phyloP scores from a whole-genome alignment of 192 early-diverging fungal species.

The Fimicolochytrium jonesii region DNA sequence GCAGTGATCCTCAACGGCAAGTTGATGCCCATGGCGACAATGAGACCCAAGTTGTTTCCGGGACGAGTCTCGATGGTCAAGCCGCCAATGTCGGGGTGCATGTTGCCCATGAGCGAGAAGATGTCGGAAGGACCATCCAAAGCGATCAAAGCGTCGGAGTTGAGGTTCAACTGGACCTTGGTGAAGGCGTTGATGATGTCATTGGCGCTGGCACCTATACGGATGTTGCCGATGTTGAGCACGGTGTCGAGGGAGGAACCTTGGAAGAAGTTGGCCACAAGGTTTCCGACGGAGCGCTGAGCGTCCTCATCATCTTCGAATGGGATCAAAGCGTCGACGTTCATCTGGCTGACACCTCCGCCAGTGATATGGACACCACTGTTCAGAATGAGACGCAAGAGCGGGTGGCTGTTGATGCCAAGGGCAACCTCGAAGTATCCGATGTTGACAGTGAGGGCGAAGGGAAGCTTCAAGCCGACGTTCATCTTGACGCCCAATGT shows the following conservation, averaged over 20 bases:
- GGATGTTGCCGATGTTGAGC: slow-evolving; percentile 1
- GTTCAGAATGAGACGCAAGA: slow-evolving; percentile 12
- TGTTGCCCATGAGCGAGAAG: slow-evolving; percentile 14
- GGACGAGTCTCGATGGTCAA: slow-evolving; percentile 20
- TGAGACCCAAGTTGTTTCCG: slow-evolving; percentile 23
- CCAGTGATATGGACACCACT: slow-evolving; percentile 10
- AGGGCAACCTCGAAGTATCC: slow-evolving; percentile 19
- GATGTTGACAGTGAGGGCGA: slow-evolving; percentile 20
- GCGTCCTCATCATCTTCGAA: slow-evolving; percentile 27
- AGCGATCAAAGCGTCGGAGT: slow-evolving; percentile 13
- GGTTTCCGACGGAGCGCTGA: slow-evolving; percentile 22
- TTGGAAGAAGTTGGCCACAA: slow-evolving; percentile 30
- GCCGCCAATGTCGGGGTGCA: slow-evolving; percentile 16
- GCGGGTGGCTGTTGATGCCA: slow-evolving; percentile 20
- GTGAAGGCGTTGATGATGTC: slow-evolving; percentile 19
- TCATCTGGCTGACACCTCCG: background rate
- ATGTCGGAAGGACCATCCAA: slow-evolving; percentile 22
- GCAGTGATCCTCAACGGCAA: slow-evolving; percentile 14
- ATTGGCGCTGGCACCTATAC: slow-evolving; percentile 9
- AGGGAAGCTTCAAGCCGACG: slow-evolving; percentile 25
- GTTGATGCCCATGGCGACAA: slow-evolving; percentile 11
- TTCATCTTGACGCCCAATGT: slow-evolving; percentile 16
- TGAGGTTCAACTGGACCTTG: slow-evolving; percentile 8
- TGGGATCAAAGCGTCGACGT: slow-evolving; percentile 14
- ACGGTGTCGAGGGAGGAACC: slow-evolving; percentile 13